These are phyloP conservation scores for Datura wrightii DNA, from an alignment of 257 asterid genomes.

Conservation along the genomic window DNA sequence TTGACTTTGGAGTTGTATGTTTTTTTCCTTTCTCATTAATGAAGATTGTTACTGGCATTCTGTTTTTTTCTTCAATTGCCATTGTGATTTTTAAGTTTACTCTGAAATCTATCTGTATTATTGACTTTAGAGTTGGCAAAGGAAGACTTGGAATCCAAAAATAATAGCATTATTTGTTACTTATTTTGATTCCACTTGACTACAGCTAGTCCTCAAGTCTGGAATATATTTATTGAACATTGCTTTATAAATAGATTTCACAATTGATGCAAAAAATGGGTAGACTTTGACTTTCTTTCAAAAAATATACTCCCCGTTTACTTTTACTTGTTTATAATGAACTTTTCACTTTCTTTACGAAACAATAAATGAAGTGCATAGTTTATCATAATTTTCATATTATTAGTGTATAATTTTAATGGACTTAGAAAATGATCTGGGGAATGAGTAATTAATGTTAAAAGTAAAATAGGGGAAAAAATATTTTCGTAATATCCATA, in stretches of 20 bases:
- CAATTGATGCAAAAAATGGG: neutral
- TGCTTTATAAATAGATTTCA: neutral
- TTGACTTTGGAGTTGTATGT: neutral
- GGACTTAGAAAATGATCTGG: too few species aligned
- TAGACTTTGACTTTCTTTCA: neutral
- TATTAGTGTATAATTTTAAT: too few species aligned
- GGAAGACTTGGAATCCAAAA: constrained; percentile 2
- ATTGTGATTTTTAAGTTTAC: neutral
- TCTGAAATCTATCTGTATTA: neutral
- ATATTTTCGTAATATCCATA: too few species aligned
- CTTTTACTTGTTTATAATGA: too few species aligned
- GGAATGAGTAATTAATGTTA: too few species aligned
- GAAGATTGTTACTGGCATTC: neutral
- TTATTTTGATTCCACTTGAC: neutral
- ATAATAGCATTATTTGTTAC: neutral
- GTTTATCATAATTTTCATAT: too few species aligned
- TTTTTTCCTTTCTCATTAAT: neutral
- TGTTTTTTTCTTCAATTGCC: neutral
- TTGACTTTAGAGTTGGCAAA: neutral
- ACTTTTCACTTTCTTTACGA: too few species aligned
- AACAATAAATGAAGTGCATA: too few species aligned
- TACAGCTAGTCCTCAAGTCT: neutral
- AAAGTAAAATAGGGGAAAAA: too few species aligned
- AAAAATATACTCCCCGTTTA: neutral
- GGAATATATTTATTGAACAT: neutral